Evolutionary conservation across 371 early-diverging fungal species (phyloP), one percentile per base, ranked within the genome.

Genomic region (Gilbertella persicaria): DNA sequence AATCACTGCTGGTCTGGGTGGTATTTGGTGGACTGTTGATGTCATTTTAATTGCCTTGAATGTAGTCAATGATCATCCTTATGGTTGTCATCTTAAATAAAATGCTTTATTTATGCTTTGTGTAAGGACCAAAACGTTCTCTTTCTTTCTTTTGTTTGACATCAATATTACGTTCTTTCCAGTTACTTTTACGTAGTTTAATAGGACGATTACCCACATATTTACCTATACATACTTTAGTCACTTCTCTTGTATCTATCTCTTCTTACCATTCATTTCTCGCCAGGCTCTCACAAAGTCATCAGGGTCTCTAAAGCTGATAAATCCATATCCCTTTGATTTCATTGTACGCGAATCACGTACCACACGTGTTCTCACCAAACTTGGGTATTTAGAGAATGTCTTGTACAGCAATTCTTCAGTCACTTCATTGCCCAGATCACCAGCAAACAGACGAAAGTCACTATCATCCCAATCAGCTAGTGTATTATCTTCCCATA

Each of bases 201-300:
- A 96, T 90, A 9, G 98, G 98, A 50, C 97, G 71, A 58, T 90
- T 93, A 20, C 98, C 98, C 8, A 97, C 89, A 68, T 96, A 97
- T 78, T 97, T 96, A 29, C 94, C 95, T 94, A 75, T 8, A 8
- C 5, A 43, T 5, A 20, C 8, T 1, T 23, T 0, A 6, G 19
- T 20, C 14, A 36, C 46, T 51, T 21, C 54, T 33, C 13, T 35
- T 40, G 14, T 14, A 44, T 35, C 38, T 26, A 17, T 36, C 12
- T 30, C 46, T 44, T 20, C 53, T 62, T 78, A 90, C 94, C 93
- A 66, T 95, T 87, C 92, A 93, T 93, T 69, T 95, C 95, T 56
- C 82, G 81, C 87, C 89, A 81, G 1, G 94, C 95, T 51, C 79
- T 79, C 4, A 88, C 87, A 69, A 87, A 93, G 64, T 92, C 95